Conservation (phyloP, 768 basidiomycete genomes). For the Leccinum boreale region DNA sequence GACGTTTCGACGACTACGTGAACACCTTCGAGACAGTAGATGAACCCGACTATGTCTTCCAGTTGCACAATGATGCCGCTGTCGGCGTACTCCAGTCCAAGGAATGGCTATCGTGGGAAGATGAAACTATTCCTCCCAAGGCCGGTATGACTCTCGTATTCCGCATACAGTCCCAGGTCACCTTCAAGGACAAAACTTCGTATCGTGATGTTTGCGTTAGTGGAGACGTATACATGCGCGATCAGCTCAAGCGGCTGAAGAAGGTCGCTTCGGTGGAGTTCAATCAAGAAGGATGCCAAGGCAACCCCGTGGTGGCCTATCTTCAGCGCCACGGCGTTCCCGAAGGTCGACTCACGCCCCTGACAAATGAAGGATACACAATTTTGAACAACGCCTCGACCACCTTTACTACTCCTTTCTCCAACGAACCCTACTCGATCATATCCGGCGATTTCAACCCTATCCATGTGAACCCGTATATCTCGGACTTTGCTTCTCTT, state of each 20-base stretch:
- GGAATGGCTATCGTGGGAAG: slow-evolving; percentile 97
- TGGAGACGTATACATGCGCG: slow-evolving; percentile 84
- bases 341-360: slow-evolving; percentile 71
- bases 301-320: slow-evolving; percentile 92
- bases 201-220: slow-evolving; percentile 77
- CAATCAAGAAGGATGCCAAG: slow-evolving; percentile 81
- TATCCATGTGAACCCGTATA: slow-evolving; percentile 98
- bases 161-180: slow-evolving; percentile 81
- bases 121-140: slow-evolving; percentile 71
- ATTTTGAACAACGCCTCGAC: slow-evolving; percentile 64
- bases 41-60: slow-evolving; percentile 84
- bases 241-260: slow-evolving; percentile 83
- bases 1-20: slow-evolving; percentile 87
- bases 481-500: slow-evolving; percentile 88
- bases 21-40: slow-evolving; percentile 94
- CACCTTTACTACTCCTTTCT: slow-evolving; percentile 77
- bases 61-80: slow-evolving; percentile 68
- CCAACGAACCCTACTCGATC: slow-evolving; percentile 94
- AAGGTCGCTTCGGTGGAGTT: slow-evolving; percentile 88
- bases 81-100: slow-evolving; percentile 93
- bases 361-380: slow-evolving; percentile 85
- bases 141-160: slow-evolving; percentile 85
- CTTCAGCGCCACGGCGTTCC: slow-evolving; percentile 86
- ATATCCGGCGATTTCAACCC: slow-evolving; percentile 99
- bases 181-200: slow-evolving; percentile 87